These are phyloP conservation scores for Tulasnella calospora DNA, from an alignment of 768 basidiomycete genomes.

Conservation along the genomic window DNA sequence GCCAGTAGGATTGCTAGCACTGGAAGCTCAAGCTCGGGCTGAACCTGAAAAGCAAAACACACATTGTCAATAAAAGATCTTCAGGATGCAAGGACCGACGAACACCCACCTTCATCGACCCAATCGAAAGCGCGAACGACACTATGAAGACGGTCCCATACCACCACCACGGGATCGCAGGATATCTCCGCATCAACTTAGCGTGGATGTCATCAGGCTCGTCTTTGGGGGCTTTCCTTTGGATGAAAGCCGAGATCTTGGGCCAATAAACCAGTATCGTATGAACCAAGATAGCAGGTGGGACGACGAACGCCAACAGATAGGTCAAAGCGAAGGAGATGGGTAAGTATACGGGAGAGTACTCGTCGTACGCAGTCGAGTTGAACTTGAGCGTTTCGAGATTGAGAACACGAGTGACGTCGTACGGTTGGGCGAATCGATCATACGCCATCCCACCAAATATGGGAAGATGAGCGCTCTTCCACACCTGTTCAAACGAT, in stretches of 20 bases:
- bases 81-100: not conserved
- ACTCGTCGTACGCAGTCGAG: slow-evolving; percentile 41
- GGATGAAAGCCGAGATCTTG: slow-evolving; percentile 33
- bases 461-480: slow-evolving; percentile 44
- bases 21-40: slow-evolving; percentile 56
- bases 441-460: slow-evolving; percentile 39
- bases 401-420: slow-evolving; percentile 39
- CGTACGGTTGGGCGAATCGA: slow-evolving; percentile 42
- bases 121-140: slow-evolving; percentile 38
- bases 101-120: slow-evolving; percentile 37
- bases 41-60: slow-evolving; percentile 29
- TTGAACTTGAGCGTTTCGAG: slow-evolving; percentile 36
- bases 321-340: slow-evolving; percentile 42
- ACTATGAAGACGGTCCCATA: slow-evolving; percentile 40
- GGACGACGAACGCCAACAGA: slow-evolving; percentile 40
- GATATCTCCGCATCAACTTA: slow-evolving; percentile 46
- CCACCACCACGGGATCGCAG: slow-evolving; percentile 42
- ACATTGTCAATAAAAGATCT: not conserved
- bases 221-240: slow-evolving; percentile 38
- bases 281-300: slow-evolving; percentile 42
- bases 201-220: slow-evolving; percentile 43
- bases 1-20: slow-evolving; percentile 40
- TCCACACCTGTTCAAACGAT: slow-evolving; percentile 36
- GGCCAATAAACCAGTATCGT: slow-evolving; percentile 44
- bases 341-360: slow-evolving; percentile 46